These are phyloP conservation scores for Anacardium occidentale DNA, from an alignment of 345 rosid species.

Conservation along the genomic window DNA sequence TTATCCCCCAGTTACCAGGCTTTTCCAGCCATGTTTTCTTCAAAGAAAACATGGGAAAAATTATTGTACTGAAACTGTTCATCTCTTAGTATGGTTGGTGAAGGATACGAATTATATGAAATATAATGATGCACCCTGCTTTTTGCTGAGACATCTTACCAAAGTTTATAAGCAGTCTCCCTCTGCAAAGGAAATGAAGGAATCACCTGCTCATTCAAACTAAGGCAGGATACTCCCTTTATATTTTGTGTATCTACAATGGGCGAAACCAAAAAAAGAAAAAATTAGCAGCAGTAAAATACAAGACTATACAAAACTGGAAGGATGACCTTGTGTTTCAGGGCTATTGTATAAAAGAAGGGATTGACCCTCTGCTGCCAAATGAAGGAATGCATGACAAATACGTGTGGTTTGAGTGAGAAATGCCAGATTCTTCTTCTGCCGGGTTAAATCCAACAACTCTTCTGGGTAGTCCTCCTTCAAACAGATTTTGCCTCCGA, in stretches of 20 bases:
- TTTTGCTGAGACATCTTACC: too few relatives aligned
- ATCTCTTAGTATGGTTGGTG: too few relatives aligned
- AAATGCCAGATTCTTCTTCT: slow-evolving; percentile 15
- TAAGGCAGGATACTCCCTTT: not conserved
- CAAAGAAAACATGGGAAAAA: too few relatives aligned
- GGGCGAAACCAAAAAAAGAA: too few relatives aligned
- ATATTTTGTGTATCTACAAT: slow-evolving; percentile 1
- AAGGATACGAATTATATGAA: too few relatives aligned
- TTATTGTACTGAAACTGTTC: too few relatives aligned
- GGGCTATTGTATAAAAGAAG: slow-evolving; percentile 13
- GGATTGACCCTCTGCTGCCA: slow-evolving; percentile 7
- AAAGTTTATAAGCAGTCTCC: too few relatives aligned
- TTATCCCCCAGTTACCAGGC: too few relatives aligned
- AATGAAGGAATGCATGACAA: slow-evolving; percentile 15
- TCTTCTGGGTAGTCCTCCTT: slow-evolving; percentile 4
- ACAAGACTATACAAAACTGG: slow-evolving; percentile 22
- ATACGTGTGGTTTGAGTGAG: slow-evolving; percentile 14
- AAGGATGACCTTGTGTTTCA: slow-evolving; percentile 10
- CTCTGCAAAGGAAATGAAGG: not conserved
- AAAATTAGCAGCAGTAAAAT: too few relatives aligned
- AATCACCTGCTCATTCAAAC: not conserved
- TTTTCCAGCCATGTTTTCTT: too few relatives aligned
- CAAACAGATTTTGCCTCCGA: slow-evolving; percentile 13
- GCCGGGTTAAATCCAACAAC: slow-evolving; percentile 13
- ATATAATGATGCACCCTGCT: too few relatives aligned